Evolutionary conservation across 2,329 filamentous ascomycete genomes (phyloP).

Genomic region (Colletotrichum horii): DNA sequence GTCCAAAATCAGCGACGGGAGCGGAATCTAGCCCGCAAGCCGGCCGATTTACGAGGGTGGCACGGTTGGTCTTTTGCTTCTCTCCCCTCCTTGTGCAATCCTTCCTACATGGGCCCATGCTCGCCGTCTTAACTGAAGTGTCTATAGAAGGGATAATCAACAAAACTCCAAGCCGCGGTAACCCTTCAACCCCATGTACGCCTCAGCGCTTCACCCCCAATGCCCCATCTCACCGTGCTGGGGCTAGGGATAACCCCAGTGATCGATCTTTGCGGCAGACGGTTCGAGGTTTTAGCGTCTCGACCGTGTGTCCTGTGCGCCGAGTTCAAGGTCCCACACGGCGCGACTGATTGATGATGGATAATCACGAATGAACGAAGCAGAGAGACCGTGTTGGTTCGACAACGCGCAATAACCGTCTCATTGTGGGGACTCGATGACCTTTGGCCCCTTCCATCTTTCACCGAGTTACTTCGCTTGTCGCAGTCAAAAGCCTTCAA

Average conservation of each 20-base stretch:
- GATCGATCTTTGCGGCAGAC: constrained; percentile 15
- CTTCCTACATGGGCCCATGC: background rate
- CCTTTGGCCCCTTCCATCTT: background rate
- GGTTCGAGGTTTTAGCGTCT: constrained; percentile 10
- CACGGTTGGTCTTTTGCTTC: constrained; percentile 2
- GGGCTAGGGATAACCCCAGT: background rate
- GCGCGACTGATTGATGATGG: background rate
- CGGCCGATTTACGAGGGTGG: constrained; percentile 10
- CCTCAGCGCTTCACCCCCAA: background rate
- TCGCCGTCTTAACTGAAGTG: background rate
- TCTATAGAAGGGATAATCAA: background rate
- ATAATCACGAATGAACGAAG: background rate
- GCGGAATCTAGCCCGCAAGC: constrained; percentile 1
- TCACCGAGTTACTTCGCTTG: background rate
- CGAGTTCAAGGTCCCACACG: background rate
- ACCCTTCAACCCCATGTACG: background rate
- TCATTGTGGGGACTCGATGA: background rate
- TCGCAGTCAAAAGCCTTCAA: background rate
- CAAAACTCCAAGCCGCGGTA: background rate
- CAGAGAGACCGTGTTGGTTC: background rate
- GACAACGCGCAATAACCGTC: background rate
- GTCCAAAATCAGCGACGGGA: constrained; percentile 2
- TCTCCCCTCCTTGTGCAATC: background rate
- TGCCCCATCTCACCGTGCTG: background rate
- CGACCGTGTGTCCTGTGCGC: background rate